A percentile compares a stretch with the other conserved stretches of the same genome.
Conservation (phyloP, 352 stramenopile species). For the Globisporangium apiculatum region DNA sequence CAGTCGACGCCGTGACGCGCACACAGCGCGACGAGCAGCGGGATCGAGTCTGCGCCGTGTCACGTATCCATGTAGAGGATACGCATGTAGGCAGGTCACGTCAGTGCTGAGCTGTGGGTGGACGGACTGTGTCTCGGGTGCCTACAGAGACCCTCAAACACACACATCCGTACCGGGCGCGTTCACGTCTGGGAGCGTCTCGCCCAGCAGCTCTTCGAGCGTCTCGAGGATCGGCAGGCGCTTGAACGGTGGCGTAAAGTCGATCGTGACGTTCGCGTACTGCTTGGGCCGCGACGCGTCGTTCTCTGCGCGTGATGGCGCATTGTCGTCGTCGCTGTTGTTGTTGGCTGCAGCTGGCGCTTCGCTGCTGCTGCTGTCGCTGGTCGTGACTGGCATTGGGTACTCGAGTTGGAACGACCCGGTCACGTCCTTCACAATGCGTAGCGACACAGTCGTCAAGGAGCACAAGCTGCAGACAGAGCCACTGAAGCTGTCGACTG, state of each 20-base stretch:
- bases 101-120: too few relatives aligned
- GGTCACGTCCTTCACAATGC: conserved; percentile 96
- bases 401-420: conserved; percentile 96
- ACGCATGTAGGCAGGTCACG: too few relatives aligned
- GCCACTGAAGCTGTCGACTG: background rate
- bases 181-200: conserved; percentile 63
- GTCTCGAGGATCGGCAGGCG: conserved; percentile 95
- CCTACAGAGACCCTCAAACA: background rate
- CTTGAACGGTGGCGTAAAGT: conserved; percentile 98
- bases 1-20: conserved; percentile 88
- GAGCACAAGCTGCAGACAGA: background rate
- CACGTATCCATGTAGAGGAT: too few relatives aligned
- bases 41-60: conserved; percentile 34
- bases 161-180: conserved; percentile 27
- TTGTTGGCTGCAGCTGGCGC: background rate
- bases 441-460: conserved; percentile 14
- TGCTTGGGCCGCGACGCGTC: conserved; percentile 5
- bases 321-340: conserved; percentile 7
- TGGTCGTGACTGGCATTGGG: conserved; percentile 59
- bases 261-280: conserved; percentile 82
- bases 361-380: background rate
- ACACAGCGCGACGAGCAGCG: conserved; percentile 81
- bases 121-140: background rate
- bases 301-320: conserved; percentile 1
- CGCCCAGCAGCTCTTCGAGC: conserved; percentile 87